Evolutionary conservation across 306 rosid genomes (phyloP), one percentile per base, ranked within the genome.

Genomic region (Fagus crenata): DNA sequence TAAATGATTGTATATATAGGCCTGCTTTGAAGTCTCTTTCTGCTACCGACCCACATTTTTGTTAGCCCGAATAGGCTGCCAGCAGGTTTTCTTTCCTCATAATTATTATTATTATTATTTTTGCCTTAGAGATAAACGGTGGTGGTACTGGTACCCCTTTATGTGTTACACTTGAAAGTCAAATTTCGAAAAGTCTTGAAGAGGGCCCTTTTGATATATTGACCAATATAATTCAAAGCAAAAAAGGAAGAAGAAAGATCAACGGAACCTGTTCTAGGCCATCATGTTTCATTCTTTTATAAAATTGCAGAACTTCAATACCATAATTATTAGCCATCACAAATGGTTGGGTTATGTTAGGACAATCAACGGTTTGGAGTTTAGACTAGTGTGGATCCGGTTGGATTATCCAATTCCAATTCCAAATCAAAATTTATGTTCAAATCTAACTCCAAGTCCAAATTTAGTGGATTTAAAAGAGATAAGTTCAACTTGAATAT

Each of bases 11-110:
- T 22, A 80, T 76, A 72, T 77, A 81, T 85, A 49, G 75, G 77
- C 32, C 69, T 12, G 84, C 77, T 80, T 85, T 75, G 65, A 58
- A 76, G 77, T 78, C 63, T 84, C 72, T 49, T 35, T 35, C 71
- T 70, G 64, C 75, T 67, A 80, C 81, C 82, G 84, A 80, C 90
- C 88, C 85, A 88, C 84, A 22, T 22, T 22, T 75, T 72, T 67
- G 81, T 75, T 74, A 75, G 49, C 79, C 77, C 83, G 81, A 75
- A 59, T 63, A 59, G 76, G 46, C 77, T 77, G 81, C 70, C 75
- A n/a, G 71, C 15, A 55, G 54, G 49, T 43, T 12, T 59, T 2
- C n/a, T 11, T 33, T 51, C 51, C 37, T 53, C 17, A 3, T 43
- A 22, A 22, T 18, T 53, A 2, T 6, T 12, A 53, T n/a, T n/a